These are phyloP conservation scores for Aspergillus saccharolyticus DNA, from an alignment of 495 filamentous ascomycete genomes.

Conservation along the genomic window DNA sequence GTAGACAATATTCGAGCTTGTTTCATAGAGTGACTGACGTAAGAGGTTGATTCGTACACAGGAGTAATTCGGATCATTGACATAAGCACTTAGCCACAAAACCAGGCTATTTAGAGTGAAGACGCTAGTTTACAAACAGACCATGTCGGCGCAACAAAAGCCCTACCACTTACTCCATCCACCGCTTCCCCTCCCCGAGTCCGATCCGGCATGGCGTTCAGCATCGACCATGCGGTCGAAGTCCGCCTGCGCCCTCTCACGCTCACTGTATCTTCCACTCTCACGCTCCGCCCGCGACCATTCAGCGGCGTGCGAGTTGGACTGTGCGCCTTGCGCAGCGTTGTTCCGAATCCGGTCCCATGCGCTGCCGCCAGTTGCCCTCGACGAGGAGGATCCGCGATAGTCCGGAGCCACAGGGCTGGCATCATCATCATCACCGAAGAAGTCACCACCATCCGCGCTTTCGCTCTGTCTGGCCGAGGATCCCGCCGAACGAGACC, in stretches of 20 bases:
- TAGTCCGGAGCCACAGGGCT: conserved; percentile 39
- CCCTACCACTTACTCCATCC: conserved; percentile 24
- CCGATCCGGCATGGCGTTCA: conserved; percentile 27
- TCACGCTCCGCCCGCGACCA: neutral
- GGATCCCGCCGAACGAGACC: too few relatives aligned
- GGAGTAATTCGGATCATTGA: too few relatives aligned
- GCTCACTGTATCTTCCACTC: conserved; percentile 19
- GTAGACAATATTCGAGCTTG: too few relatives aligned
- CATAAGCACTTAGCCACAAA: too few relatives aligned
- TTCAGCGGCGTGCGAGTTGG: neutral
- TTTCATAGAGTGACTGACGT: neutral
- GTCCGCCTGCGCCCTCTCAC: conserved; percentile 34
- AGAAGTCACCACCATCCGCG: conserved; percentile 18
- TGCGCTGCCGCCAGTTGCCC: conserved; percentile 25
- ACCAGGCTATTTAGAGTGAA: too few relatives aligned
- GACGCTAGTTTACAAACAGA: too few relatives aligned
- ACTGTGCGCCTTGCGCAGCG: neutral
- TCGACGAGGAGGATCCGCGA: conserved; percentile 16
- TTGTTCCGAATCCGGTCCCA: conserved; percentile 39
- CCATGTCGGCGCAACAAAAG: neutral
- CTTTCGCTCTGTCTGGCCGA: too few relatives aligned
- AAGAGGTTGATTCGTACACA: neutral
- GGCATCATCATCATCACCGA: conserved; percentile 34
- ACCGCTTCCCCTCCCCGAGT: conserved; percentile 4
- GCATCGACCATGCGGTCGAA: conserved; percentile 41